phyloP scores from a whole-genome alignment of 345 rosid genomes.

The Eucalyptus sp. region DNA sequence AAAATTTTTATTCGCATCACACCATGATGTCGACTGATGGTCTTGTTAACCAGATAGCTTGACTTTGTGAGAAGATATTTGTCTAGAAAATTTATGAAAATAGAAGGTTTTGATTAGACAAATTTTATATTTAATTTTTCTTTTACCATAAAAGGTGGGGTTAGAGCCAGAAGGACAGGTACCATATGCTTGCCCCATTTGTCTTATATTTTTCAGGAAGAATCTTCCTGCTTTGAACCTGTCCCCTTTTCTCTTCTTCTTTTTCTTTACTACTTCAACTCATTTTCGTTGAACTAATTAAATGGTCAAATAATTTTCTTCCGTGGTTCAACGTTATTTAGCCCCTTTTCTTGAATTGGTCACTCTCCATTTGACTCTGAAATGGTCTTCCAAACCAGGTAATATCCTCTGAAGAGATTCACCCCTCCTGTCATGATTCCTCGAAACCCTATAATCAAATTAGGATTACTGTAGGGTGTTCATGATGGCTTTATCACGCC shows the following conservation, averaged over 20 bases:
- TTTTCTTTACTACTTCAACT: background rate
- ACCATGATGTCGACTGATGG: background rate
- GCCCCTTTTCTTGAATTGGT: background rate
- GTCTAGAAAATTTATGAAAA: background rate
- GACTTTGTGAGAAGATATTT: background rate
- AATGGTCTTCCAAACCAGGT: background rate
- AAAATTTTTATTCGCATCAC: background rate
- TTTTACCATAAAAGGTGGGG: background rate
- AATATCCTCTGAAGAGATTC: background rate
- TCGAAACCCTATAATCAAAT: background rate
- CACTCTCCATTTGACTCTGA: background rate
- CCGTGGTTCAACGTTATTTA: background rate
- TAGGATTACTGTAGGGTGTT: background rate
- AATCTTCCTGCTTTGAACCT: background rate
- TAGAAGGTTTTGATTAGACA: background rate
- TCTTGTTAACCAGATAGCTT: background rate
- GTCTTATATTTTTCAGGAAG: background rate
- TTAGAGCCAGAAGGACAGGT: background rate
- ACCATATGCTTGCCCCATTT: background rate
- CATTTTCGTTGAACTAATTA: background rate
- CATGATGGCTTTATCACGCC: background rate
- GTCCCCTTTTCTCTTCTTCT: background rate
- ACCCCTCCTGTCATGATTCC: background rate
- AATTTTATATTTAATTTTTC: background rate
- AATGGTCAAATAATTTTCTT: background rate